Percentiles rank a stretch among this genome's conserved stretches.
phyloP scores from a whole-genome alignment of 1,139 yeast genomes.

The Pichia inconspicua region DNA sequence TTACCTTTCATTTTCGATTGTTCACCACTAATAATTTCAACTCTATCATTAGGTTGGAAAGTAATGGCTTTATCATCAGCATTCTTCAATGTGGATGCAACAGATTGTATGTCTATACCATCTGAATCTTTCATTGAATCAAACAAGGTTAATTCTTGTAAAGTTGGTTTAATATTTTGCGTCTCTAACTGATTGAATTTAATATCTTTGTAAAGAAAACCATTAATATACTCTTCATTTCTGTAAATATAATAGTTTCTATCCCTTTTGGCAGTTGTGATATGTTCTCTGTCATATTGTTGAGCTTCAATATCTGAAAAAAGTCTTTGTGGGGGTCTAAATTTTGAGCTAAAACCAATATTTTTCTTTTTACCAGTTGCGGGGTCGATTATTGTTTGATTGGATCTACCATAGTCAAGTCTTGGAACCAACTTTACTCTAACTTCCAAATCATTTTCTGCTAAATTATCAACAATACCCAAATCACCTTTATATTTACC shows the following conservation, averaged over 20 bases:
- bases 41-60: constrained; percentile 92
- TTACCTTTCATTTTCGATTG: constrained; percentile 84
- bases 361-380: constrained; percentile 45
- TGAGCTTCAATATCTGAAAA: constrained; percentile 67
- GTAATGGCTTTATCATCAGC: constrained; percentile 47
- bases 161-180: constrained; percentile 75
- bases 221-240: constrained; percentile 85
- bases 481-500: constrained; percentile 91
- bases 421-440: constrained; percentile 89
- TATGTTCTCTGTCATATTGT: constrained; percentile 48
- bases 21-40: constrained; percentile 87
- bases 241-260: constrained; percentile 66
- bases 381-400: constrained; percentile 31
- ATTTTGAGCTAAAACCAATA: constrained; percentile 39
- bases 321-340: constrained; percentile 74
- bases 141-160: constrained; percentile 83
- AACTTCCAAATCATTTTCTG: constrained; percentile 92
- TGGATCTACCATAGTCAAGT: constrained; percentile 73
- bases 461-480: constrained; percentile 86
- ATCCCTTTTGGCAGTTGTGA: constrained; percentile 54
- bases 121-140: constrained; percentile 56
- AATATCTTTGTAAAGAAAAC: constrained; percentile 80
- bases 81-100: constrained; percentile 75
- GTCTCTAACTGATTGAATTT: constrained; percentile 76
- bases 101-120: constrained; percentile 75